Conservation (phyloP, 768 basidiomycete genomes). For the Tephrocybe sp. region DNA sequence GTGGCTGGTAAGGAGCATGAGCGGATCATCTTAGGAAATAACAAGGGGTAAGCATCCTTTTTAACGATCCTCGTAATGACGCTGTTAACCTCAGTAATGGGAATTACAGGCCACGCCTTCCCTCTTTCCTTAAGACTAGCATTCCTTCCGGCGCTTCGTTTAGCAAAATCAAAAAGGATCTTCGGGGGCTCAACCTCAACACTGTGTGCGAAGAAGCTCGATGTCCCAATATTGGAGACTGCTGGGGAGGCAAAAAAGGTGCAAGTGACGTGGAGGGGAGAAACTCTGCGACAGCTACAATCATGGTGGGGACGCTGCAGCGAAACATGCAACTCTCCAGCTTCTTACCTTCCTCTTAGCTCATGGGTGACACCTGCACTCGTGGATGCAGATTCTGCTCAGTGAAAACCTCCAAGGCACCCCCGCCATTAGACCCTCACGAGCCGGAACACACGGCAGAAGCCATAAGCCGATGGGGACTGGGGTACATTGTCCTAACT, state of each 20-base stretch:
- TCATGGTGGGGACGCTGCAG: conserved; percentile 67
- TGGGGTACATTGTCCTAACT: conserved; percentile 97
- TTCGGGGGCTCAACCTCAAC: conserved; percentile 86
- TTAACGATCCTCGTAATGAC: too few relatives aligned
- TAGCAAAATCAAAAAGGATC: conserved; percentile 91
- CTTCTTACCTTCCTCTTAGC: conserved; percentile 42
- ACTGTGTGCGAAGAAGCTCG: conserved; percentile 99
- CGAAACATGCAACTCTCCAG: background rate
- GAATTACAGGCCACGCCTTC: conserved; percentile 70
- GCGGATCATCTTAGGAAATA: conserved; percentile 69
- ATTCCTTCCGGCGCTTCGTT: conserved; percentile 89
- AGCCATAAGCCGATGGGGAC: conserved; percentile 95
- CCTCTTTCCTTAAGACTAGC: conserved; percentile 84
- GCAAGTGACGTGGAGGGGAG: conserved; percentile 68
- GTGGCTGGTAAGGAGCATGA: conserved; percentile 57
- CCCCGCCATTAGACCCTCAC: conserved; percentile 90
- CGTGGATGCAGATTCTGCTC: conserved; percentile 97
- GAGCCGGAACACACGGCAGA: conserved; percentile 99
- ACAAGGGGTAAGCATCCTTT: conserved; percentile 45
- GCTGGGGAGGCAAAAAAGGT: conserved; percentile 87
- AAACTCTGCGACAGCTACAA: conserved; percentile 91
- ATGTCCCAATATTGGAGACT: conserved; percentile 99
- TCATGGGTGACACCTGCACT: conserved; percentile 99
- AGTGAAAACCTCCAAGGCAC: conserved; percentile 87
- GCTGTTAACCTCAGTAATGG: background rate